Evolutionary conservation across 129 eudicot genomes (phyloP), one percentile per base, ranked within the genome.

Genomic region (Erigeron canadensis): DNA sequence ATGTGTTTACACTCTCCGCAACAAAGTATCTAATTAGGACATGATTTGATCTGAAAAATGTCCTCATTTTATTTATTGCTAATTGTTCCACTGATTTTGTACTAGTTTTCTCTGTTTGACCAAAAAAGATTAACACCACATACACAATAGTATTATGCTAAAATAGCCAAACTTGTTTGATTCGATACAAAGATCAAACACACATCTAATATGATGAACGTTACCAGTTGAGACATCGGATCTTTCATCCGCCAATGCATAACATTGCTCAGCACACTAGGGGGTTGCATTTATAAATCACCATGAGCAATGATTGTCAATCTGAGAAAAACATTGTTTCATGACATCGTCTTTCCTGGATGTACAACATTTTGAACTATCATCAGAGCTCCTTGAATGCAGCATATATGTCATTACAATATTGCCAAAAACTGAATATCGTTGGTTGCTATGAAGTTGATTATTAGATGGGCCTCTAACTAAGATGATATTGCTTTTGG

Each of bases 401-500:
- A 48, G 58, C 58, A 51, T 5, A 8, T 51, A 51, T n/a, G n/a
- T n/a, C n/a, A n/a, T n/a, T 7, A 16, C 1, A 6, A 21, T 4
- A 9, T 51, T 4, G 17, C 58, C 58, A 51, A 51, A 51, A 51
- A 51, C 7, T 23, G 34, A 1, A 70, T 38, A 34, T 17, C 39
- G 48, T 28, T n/a, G 73, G 16, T 53, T 10, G 63, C 10, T 17
- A 63, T 69, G 74, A 69, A 53, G 38, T 10, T 53, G 62, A 22
- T 44, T 56, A 21, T 61, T 87, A 63, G 90, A 83, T 6, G 95
- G 90, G 67, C 87, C 87, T 83, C 96, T 84, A 89, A 94, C 67
- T 94, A 96, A 48, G 93, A 81, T 21, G 90, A 83, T 87, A 87
- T 80, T 71, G 95, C 96, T 60, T 89, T 91, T 2, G 68, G 68